Evolutionary conservation across 2,329 filamentous ascomycete genomes (phyloP).

Genomic region (Coleophoma eucalyptorum): DNA sequence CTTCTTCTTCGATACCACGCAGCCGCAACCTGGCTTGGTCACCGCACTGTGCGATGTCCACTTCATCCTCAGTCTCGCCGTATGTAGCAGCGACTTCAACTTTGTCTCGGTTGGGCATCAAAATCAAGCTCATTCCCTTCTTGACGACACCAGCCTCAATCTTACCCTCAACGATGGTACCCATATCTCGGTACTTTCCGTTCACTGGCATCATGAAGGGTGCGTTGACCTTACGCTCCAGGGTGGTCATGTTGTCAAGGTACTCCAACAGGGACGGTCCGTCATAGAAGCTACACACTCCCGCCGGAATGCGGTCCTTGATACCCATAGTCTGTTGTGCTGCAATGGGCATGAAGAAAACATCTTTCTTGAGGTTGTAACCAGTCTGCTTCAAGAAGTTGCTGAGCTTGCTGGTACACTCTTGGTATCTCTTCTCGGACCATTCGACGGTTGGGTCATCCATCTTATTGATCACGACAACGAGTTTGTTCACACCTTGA

Average conservation of each 20-base stretch:
- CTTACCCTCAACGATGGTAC: constrained; percentile 96
- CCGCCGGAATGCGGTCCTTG: constrained; percentile 80
- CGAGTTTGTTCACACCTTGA: constrained; percentile 93
- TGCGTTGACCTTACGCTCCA: constrained; percentile 94
- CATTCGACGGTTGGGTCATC: constrained; percentile 95
- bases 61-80: constrained; percentile 94
- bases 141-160: constrained; percentile 92
- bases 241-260: constrained; percentile 86
- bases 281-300: constrained; percentile 76
- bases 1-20: constrained; percentile 95
- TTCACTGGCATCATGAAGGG: constrained; percentile 99
- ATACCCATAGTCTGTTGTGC: constrained; percentile 84
- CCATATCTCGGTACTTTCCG: constrained; percentile 95
- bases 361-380: constrained; percentile 90
- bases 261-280: constrained; percentile 92
- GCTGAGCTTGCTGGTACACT: constrained; percentile 85
- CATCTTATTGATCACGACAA: constrained; percentile 99
- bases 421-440: constrained; percentile 88
- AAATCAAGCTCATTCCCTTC: constrained; percentile 79
- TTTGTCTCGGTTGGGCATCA: constrained; percentile 92
- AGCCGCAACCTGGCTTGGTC: constrained; percentile 92
- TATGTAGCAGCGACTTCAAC: constrained; percentile 83
- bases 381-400: constrained; percentile 89
- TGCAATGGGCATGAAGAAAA: constrained; percentile 94
- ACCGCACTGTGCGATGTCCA: constrained; percentile 76